Evolutionary conservation across 2,329 filamentous ascomycete genomes (phyloP), one percentile per base, ranked within the genome.

Genomic region (Neofusicoccum sp.): DNA sequence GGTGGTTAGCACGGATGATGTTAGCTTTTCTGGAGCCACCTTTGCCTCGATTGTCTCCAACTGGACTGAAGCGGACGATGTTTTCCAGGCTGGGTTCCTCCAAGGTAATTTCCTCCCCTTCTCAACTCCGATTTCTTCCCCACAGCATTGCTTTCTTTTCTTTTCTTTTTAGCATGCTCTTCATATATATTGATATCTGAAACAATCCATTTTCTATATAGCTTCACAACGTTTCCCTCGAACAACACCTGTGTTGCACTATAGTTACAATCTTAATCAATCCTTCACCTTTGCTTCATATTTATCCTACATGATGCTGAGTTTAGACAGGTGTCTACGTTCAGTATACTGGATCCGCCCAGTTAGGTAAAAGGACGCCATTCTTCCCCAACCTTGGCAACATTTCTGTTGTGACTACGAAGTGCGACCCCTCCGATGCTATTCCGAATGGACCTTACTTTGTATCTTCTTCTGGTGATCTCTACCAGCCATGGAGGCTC

Each of bases 401-500:
- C 34, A 7, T 20, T 8, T 43, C 43, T 14, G 33, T 49, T 24
- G 3, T 49, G 34, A 61, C 36, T 26, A 24, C 26, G n/a, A 26
- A 44, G 11, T 40, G 36, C n/a, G 33, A 47, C 8, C 12, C 38
- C 6, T 14, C 30, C 56, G 30, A 38, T 26, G 45, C 54, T 26
- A 65, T 83, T 7, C 75, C 77, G 4, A 65, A 75, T 11, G 81
- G 81, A 0, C 81, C 82, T 1, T 84, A 83, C 65, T 83, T 84
- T 64, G 63, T 82, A 38, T 79, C 76, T 8, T 67, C 71, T 1
- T 73, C 73, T 14, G 80, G 80, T 3, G 68, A 75, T 12, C 69
- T 84, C 5, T 80, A 77, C 63, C 71, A 80, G 62, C 81, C 80
- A 0, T 83, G 78, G 71, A 72, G 77, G 51, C 67, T 84, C 0